These are phyloP conservation scores for Globisporangium cystogenes DNA, from an alignment of 352 stramenopile species.

Conservation along the genomic window DNA sequence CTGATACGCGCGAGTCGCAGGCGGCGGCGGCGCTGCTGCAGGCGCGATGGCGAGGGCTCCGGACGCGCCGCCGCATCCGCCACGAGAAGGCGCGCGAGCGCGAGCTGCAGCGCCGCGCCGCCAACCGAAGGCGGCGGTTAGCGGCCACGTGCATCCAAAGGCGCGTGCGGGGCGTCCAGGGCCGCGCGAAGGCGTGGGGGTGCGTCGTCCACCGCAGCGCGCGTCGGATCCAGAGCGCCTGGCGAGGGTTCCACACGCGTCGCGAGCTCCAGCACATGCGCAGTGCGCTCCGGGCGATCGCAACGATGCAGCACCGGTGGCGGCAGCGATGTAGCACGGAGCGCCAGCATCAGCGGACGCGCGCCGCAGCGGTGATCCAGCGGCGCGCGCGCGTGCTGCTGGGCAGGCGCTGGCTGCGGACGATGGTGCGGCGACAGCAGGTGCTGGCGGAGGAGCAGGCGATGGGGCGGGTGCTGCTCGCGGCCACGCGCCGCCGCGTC, in stretches of 20 bases:
- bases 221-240: slow-evolving; percentile 42
- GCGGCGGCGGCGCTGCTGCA: slow-evolving; percentile 44
- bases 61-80: slow-evolving; percentile 32
- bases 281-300: slow-evolving; percentile 34
- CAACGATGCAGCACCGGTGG: slow-evolving; percentile 47
- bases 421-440: slow-evolving; percentile 37
- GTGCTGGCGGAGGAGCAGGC: slow-evolving; percentile 43
- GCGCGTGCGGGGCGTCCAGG: slow-evolving; percentile 45
- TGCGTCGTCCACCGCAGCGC: slow-evolving; percentile 34
- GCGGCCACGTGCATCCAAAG: slow-evolving; percentile 54
- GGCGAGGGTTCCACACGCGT: slow-evolving; percentile 44
- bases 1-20: slow-evolving; percentile 18
- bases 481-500: slow-evolving; percentile 32
- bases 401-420: slow-evolving; percentile 28
- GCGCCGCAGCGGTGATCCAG: slow-evolving; percentile 35
- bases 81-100: slow-evolving; percentile 25
- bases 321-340: slow-evolving; percentile 23
- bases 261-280: slow-evolving; percentile 36
- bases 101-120: slow-evolving; percentile 21
- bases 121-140: slow-evolving; percentile 20
- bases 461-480: slow-evolving; percentile 44
- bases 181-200: slow-evolving; percentile 30
- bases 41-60: slow-evolving; percentile 39
- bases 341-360: slow-evolving; percentile 14
- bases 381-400: slow-evolving; percentile 27